Conservation (phyloP, 2,329 filamentous ascomycete genomes). For the Diplodia seriata region DNA sequence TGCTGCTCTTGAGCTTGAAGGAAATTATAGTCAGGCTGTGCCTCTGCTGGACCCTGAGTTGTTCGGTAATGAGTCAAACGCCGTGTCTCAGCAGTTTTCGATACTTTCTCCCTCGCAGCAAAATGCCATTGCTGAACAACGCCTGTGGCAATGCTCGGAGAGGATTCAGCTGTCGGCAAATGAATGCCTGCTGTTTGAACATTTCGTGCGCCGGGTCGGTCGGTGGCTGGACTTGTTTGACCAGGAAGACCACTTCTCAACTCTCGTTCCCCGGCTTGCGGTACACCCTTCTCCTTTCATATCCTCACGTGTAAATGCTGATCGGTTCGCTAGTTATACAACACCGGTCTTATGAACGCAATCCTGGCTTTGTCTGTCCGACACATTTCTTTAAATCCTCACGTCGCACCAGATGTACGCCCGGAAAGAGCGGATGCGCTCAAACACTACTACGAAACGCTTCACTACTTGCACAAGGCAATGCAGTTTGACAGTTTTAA, state of each 20-base stretch:
- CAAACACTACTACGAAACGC: conserved; percentile 69
- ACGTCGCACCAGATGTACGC: conserved; percentile 33
- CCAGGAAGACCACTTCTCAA: conserved; percentile 48
- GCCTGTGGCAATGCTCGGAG: conserved; percentile 24
- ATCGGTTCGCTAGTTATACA: conserved; percentile 49
- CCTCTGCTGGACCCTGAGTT: not conserved
- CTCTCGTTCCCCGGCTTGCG: conserved; percentile 42
- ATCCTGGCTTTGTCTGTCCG: conserved; percentile 62
- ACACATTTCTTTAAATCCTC: conserved; percentile 54
- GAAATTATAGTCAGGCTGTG: not conserved
- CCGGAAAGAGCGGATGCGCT: conserved; percentile 44
- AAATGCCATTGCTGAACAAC: conserved; percentile 16
- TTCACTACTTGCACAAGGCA: conserved; percentile 67
- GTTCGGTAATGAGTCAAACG: not conserved
- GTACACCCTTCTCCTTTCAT: not conserved
- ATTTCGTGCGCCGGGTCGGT: conserved; percentile 48
- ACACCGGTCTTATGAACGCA: conserved; percentile 65
- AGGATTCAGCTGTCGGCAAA: conserved; percentile 11
- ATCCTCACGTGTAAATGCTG: not conserved
- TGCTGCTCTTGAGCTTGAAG: conserved; percentile 17
- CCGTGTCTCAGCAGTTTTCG: not conserved
- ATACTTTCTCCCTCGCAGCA: conserved; percentile 4
- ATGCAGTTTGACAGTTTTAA: conserved; percentile 66
- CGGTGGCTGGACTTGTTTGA: conserved; percentile 55
- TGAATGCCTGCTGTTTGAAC: conserved; percentile 44